A percentile compares a stretch with the other conserved stretches of the same genome.
These are phyloP conservation scores for Arabidopsis hybrid DNA, from an alignment of 441 rosid species.

Conservation along the genomic window DNA sequence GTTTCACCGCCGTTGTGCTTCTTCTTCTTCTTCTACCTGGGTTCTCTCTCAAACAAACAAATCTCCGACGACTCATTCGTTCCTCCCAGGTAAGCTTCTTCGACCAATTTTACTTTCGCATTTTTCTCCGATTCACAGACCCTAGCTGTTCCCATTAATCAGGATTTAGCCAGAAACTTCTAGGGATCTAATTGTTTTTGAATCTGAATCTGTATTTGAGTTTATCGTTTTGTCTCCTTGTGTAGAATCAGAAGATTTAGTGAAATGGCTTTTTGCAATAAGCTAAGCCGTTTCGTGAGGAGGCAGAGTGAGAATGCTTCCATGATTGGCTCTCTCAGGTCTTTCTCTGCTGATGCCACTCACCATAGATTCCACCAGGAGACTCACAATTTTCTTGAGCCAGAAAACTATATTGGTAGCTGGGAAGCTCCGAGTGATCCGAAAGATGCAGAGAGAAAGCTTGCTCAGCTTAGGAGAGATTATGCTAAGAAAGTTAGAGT, in stretches of 20 bases:
- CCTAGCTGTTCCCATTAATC: no score
- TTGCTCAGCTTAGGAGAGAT: constrained; percentile 66
- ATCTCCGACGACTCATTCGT: background rate
- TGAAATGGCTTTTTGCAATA: constrained; percentile 39
- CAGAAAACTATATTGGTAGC: constrained; percentile 65
- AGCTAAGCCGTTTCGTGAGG: constrained; percentile 31
- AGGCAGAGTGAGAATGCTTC: constrained; percentile 27
- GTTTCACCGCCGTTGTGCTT: constrained; percentile 16
- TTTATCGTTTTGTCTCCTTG: background rate
- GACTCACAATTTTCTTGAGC: constrained; percentile 62
- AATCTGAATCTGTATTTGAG: constrained; percentile 9
- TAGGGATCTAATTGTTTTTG: background rate
- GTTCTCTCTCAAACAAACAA: background rate
- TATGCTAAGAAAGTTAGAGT: constrained; percentile 74
- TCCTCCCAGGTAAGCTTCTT: no score
- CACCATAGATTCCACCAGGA: constrained; percentile 59
- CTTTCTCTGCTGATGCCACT: constrained; percentile 40
- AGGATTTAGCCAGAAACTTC: no score
- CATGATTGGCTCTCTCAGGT: constrained; percentile 35
- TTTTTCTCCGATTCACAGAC: background rate
- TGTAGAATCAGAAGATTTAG: constrained; percentile 29
- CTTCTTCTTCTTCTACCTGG: background rate
- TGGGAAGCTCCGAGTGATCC: constrained; percentile 74
- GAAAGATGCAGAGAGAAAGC: constrained; percentile 66
- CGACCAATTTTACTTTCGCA: no score